These are phyloP conservation scores for Backusella australiensis DNA, from an alignment of 192 early-diverging fungal genomes.

Conservation along the genomic window DNA sequence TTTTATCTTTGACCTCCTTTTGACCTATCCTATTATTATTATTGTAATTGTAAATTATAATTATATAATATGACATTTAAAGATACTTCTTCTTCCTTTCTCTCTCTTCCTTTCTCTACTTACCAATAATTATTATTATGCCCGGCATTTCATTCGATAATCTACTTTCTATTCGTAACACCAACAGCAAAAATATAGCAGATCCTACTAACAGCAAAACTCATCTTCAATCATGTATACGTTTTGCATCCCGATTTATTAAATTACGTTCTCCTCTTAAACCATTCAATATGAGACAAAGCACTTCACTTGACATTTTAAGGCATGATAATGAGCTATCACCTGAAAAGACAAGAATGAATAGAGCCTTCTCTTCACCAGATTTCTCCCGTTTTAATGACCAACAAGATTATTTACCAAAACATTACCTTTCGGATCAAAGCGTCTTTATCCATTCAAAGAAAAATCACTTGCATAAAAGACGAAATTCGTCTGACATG, in stretches of 20 bases:
- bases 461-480: neutral
- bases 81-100: neutral
- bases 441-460: neutral
- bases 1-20: neutral
- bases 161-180: neutral
- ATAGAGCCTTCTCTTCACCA: neutral
- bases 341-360: neutral
- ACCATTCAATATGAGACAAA: conserved; percentile 1
- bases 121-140: neutral
- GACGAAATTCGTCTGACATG: neutral
- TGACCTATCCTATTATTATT: neutral
- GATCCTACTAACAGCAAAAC: neutral
- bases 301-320: neutral
- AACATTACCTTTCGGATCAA: neutral
- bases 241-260: conserved; percentile 1
- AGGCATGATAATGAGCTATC: neutral
- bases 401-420: neutral
- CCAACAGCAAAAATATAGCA: neutral
- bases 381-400: neutral
- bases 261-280: conserved; percentile 3
- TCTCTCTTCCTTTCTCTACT: neutral
- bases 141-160: neutral
- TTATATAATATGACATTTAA: neutral
- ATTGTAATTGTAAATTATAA: neutral
- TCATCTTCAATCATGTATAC: conserved; percentile 2